Evolutionary conservation across 2,329 filamentous ascomycete species (phyloP), one percentile per base, ranked within the genome.

Genomic region (Colletotrichum sojae): DNA sequence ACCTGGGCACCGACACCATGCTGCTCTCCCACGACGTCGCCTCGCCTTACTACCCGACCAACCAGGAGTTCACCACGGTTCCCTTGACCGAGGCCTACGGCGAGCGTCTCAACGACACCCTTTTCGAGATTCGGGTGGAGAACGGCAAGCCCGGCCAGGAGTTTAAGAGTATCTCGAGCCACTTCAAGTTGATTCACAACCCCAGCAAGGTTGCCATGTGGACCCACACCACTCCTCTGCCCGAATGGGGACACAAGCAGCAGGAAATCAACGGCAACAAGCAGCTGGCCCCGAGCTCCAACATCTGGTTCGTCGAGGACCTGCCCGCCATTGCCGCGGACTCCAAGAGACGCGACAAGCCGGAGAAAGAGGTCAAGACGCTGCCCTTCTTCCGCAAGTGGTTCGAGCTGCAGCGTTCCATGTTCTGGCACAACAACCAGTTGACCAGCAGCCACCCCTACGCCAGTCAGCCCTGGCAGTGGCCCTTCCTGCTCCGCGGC

Each of bases 251-350:
- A 27, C 95, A 93, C 84, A 96, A 97, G 81, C 96, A 99, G 81
- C 95, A 97, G 77, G 96, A 99, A 80, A 98, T 99, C 85, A 99
- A 99, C 81, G 96, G 96, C 69, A 99, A 99, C 87, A 99, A 99
- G 89, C 97, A 97, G 78, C 85, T 97, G 62, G 86, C 90, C 31
- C 93, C 95, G 71, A 91, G 92, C 78, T 97, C 94, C 79, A 99
- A 99, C 79, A 87, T 97, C 71, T 99, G 96, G 96, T 91, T 92
- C 74, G 92, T 95, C 15, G 96, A 99, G 76, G 94, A 97, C 72
- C 93, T 98, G 60, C 89, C 93, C n/a, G 94, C 91, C 10, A 83
- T 98, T 54, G 84, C 91, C 2, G 85, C 81, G 5, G 94, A 94
- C 73, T 90, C 91, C 74, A 85, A 88, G 46, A 94, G 96, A 67